A percentile compares a stretch with the other conserved stretches of the same genome.
These are phyloP conservation scores for Lobosporangium transversale DNA, from an alignment of 192 early-diverging fungal genomes.

Conservation along the genomic window DNA sequence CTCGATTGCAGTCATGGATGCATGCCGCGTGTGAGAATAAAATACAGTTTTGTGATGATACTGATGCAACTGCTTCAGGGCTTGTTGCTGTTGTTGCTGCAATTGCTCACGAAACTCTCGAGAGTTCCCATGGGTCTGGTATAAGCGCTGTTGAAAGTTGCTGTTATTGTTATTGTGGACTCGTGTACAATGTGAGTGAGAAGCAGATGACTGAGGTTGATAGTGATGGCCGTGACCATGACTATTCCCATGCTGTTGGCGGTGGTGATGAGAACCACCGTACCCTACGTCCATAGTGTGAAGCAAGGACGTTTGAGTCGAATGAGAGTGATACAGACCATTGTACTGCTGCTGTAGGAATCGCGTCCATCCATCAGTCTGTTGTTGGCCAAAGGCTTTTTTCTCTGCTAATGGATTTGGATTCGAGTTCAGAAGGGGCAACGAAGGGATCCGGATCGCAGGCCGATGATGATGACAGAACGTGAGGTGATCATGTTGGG, in stretches of 20 bases:
- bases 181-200: no score
- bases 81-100: constrained; percentile 7
- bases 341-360: constrained; percentile 42
- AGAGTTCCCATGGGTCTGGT: background rate
- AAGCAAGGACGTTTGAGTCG: constrained; percentile 9
- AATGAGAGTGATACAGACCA: background rate
- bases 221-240: background rate
- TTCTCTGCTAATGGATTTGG: constrained; percentile 13
- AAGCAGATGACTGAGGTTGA: no score
- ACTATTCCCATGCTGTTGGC: background rate
- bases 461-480: constrained; percentile 50
- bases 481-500: constrained; percentile 35
- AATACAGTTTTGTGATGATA: constrained; percentile 11
- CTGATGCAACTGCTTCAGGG: constrained; percentile 3
- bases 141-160: background rate
- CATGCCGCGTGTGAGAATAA: background rate
- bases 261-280: background rate
- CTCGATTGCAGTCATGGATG: no score
- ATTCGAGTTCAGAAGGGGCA: constrained; percentile 24
- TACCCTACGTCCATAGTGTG: no score
- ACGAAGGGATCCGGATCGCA: constrained; percentile 35
- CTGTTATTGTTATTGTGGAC: background rate
- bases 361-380: constrained; percentile 22
- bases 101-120: background rate
- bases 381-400: constrained; percentile 8